Evolutionary conservation across 345 rosid species (phyloP).

Genomic region (Dipteronia dyeriana): DNA sequence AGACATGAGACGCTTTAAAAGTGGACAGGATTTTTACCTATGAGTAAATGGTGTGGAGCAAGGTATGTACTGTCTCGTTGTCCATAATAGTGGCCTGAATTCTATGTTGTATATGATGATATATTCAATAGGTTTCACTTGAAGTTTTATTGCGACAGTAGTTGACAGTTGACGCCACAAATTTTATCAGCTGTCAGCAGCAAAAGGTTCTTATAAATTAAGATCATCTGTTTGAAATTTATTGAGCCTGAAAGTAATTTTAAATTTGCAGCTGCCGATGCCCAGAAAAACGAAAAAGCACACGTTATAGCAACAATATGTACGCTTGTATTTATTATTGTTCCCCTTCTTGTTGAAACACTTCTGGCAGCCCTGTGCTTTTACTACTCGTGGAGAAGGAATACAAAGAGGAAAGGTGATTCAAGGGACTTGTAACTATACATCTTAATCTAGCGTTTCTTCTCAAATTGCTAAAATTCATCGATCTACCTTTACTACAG

Average conservation of each 20-base stretch:
- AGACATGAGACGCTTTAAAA: not conserved
- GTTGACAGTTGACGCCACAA: no score
- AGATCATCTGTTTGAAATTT: no score
- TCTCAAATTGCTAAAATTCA: no score
- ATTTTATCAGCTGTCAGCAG: no score
- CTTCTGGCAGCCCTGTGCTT: not conserved
- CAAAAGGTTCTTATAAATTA: no score
- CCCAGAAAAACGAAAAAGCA: not conserved
- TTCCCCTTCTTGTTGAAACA: not conserved
- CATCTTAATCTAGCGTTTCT: no score
- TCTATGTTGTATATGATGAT: no score
- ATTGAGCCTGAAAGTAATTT: no score
- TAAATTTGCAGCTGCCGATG: not conserved
- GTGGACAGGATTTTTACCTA: slow-evolving; percentile 1
- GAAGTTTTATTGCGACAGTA: no score
- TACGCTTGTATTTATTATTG: not conserved
- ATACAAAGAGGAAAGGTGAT: not conserved
- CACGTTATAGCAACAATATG: not conserved
- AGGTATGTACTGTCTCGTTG: not conserved
- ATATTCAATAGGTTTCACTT: no score
- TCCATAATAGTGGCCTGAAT: no score
- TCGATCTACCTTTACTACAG: not conserved
- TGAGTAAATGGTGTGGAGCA: slow-evolving; percentile 5
- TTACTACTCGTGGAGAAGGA: not conserved
- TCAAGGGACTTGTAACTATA: not conserved